Conservation (phyloP, 2,329 filamentous ascomycete species). For the Fusarium goolgardi region DNA sequence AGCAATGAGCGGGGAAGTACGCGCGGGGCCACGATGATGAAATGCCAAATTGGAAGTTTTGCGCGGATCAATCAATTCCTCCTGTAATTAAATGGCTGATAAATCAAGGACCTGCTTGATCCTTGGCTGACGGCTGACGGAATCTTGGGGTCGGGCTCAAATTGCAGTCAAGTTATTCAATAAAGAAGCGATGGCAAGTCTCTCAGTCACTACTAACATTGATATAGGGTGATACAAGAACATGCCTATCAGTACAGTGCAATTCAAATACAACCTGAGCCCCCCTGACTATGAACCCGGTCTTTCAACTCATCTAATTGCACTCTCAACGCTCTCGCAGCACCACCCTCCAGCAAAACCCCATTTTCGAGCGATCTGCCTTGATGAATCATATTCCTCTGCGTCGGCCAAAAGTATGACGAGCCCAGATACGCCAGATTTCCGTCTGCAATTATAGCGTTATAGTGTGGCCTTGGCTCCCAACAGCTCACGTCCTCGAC, state of each 20-base stretch:
- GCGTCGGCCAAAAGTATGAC: constrained; percentile 10
- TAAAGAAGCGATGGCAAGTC: no score
- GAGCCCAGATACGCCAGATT: constrained; percentile 1
- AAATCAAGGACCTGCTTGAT: neutral
- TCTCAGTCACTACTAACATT: neutral
- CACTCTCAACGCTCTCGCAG: neutral
- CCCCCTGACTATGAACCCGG: neutral
- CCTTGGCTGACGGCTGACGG: neutral
- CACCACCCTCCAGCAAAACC: constrained; percentile 3
- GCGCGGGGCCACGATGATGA: neutral
- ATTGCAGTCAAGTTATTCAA: neutral
- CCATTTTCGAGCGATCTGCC: constrained; percentile 20
- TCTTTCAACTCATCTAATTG: neutral
- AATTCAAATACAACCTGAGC: neutral
- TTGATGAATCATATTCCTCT: constrained; percentile 17
- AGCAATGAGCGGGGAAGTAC: neutral
- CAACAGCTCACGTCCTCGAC: constrained; percentile 13
- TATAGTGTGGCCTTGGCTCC: constrained; percentile 9
- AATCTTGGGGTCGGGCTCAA: neutral
- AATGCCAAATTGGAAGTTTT: neutral
- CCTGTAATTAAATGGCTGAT: no score
- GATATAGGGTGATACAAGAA: no score
- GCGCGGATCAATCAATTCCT: neutral
- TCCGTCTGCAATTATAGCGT: constrained; percentile 7
- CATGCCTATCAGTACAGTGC: neutral